Conservation (phyloP, 129 eudicot genomes). For the Deinandra increscens region DNA sequence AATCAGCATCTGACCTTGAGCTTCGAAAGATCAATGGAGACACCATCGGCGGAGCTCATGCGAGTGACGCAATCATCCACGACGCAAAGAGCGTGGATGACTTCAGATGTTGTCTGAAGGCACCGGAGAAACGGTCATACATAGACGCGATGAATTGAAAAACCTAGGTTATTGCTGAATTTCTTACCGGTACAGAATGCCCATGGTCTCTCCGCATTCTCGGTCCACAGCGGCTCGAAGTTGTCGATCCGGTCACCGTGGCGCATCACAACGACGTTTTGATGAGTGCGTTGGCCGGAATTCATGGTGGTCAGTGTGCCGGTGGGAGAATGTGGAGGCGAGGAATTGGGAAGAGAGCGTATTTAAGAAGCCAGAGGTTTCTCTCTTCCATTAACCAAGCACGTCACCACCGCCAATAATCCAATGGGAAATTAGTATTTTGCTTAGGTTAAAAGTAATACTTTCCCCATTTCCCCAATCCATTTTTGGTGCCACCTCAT, state of each 20-base stretch:
- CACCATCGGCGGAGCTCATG: slow-evolving; percentile 40
- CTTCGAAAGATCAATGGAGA: slow-evolving; percentile 52
- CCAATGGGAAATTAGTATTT: too few relatives aligned
- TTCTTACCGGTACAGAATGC: slow-evolving; percentile 64
- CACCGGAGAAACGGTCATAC: slow-evolving; percentile 87
- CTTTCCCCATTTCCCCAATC: too few relatives aligned
- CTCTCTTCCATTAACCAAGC: too few relatives aligned
- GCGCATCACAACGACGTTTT: slow-evolving; percentile 69
- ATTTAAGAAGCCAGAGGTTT: too few relatives aligned
- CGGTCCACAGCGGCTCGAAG: slow-evolving; percentile 63
- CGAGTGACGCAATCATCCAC: slow-evolving; percentile 29
- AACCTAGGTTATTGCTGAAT: slow-evolving; percentile 33
- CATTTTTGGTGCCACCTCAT: too few relatives aligned
- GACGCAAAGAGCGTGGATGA: slow-evolving; percentile 52
- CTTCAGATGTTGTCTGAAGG: slow-evolving; percentile 80
- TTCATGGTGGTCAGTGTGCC: slow-evolving; percentile 19
- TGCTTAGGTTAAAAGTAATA: too few relatives aligned
- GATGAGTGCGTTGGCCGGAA: slow-evolving; percentile 27
- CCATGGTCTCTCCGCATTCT: slow-evolving; percentile 56
- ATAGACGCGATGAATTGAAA: slow-evolving; percentile 75
- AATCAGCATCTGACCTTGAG: slow-evolving; percentile 43
- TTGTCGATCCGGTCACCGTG: slow-evolving; percentile 91
- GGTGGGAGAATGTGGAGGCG: neutral
- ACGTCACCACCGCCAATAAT: too few relatives aligned
- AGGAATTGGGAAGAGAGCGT: too few relatives aligned